Conservation (phyloP, 164 flowering plant genomes). For the Paratinospora sagittata region DNA sequence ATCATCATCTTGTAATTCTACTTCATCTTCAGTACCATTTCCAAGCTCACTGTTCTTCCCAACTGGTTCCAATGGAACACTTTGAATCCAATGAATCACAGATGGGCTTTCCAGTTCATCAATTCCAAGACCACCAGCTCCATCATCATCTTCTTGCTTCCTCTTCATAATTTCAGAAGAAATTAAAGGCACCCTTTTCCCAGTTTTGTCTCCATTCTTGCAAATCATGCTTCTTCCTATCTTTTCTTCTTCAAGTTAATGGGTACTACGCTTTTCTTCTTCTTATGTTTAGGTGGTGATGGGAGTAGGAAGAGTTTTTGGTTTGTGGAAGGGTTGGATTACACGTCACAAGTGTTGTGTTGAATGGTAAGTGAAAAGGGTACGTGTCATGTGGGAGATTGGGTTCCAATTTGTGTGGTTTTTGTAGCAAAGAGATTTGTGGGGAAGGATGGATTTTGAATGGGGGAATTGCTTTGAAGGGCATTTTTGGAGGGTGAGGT, state of each 20-base stretch:
- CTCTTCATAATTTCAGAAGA: constrained; percentile 6
- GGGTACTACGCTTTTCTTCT: not conserved
- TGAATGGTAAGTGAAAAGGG: constrained; percentile 27
- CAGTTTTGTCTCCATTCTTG: no score
- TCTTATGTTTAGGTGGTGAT: constrained; percentile 7
- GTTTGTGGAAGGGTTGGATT: constrained; percentile 23
- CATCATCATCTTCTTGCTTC: not conserved
- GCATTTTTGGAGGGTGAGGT: constrained; percentile 8
- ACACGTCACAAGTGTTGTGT: constrained; percentile 23
- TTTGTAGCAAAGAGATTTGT: not conserved
- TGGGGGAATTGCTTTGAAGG: not conserved
- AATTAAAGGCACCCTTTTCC: not conserved
- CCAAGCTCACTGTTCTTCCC: not conserved
- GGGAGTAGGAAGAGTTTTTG: not conserved
- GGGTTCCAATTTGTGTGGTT: constrained; percentile 23
- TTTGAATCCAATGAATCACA: no score
- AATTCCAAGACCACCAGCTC: no score
- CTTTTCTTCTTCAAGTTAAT: not conserved
- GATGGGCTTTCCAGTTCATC: no score
- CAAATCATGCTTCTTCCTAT: not conserved
- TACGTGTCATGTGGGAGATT: constrained; percentile 23
- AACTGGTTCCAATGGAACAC: no score
- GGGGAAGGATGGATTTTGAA: not conserved
- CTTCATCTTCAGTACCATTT: not conserved
- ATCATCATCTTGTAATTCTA: not conserved